Base-by-base conservation (phyloP, 345 rosid species). In the Cardamine resedifolia region DNA sequence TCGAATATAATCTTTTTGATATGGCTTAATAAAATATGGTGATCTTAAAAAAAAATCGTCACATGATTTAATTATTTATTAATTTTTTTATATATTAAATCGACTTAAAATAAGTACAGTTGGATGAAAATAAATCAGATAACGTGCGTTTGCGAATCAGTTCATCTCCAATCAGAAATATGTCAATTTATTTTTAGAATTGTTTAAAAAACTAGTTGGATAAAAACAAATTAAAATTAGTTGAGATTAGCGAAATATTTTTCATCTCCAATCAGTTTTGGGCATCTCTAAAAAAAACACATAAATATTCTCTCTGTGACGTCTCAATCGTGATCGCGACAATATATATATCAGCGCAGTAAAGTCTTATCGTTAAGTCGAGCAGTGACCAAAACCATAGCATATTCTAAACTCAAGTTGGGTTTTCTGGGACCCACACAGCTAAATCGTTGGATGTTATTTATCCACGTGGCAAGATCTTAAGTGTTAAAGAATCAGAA, bases 351-450 rank as follows among this genome's bases (percentile, higher is more conserved):
- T 14, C 16, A 38, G 14, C 6, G 28, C 28, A 59, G 59, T 41
- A 30, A 62, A 50, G 20, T 52, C 68, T 33, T 21, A 60, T 39
- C 14, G 65, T 43, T 33, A 1, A 10, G 23, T 12, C 24, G 18
- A 20, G 27, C 14, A 21, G 64, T 45, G 26, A 55, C 70, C 57
- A n/a, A 56, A 18, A 56, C 61, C 68, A 20, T 44, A 26, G 34
- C 56, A 59, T 70, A 7, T 39, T 38, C 2, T 9, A 26, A 20
- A 50, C 15, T 53, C 64, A 55, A 66, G 59, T 58, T 58, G 73
- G 18, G 59, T 15, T 66, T 12, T 19, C 10, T n/a, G 30, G 78
- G 57, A n/a, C 73, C 78, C 68, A 67, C 78, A 7, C 5, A 12
- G 4, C 1, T 0, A 27, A 19, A 39, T 58, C 68, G 30, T 47